Base-by-base conservation (phyloP, 2,329 filamentous ascomycete genomes). In the Fusarium sp. region DNA sequence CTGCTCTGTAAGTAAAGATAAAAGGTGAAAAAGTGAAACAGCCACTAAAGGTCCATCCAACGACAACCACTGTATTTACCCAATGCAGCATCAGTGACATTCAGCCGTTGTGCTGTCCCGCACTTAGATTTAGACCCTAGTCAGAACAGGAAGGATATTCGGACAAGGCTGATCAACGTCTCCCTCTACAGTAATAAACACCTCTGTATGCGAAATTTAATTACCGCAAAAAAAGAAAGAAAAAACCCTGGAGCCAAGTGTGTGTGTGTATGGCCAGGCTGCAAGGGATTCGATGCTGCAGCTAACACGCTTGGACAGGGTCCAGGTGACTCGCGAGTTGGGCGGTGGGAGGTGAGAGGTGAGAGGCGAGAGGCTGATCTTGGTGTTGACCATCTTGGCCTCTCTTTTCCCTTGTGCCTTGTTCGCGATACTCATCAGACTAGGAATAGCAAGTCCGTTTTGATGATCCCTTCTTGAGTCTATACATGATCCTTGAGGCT, bases 11-110 rank as follows among this genome's bases (percentile, higher is more conserved):
- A 54, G 25, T 45, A 43, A 15, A 7, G 8, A 39, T 35, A 29
- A 33, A 39, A 61, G 31, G 61, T 52, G 48, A 56, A 57, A 54
- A 48, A 13, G 27, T 60, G 61, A 66, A 65, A 69, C 66, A 39
- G 49, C 63, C 45, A 46, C 54, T 44, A 38, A 39, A 50, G 29
- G 66, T 42, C 49, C 44, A 39, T 53, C 57, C 59, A 57, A 64
- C 53, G 35, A 37, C 33, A 41, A n/a, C n/a, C n/a, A n/a, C n/a
- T n/a, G n/a, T n/a, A n/a, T n/a, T n/a, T n/a, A n/a, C n/a, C n/a
- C 11, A 25, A 27, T 41, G 19, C 14, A 23, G 13, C 15, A 36
- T 25, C 19, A 38, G 44, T 49, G 55, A 45, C 45, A 57, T 57
- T 23, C 45, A 37, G 9, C 11, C 39, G 15, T 36, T 19, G 4